These are phyloP conservation scores for Priceomyces haplophilus DNA, from an alignment of 805 yeast species.

Conservation along the genomic window DNA sequence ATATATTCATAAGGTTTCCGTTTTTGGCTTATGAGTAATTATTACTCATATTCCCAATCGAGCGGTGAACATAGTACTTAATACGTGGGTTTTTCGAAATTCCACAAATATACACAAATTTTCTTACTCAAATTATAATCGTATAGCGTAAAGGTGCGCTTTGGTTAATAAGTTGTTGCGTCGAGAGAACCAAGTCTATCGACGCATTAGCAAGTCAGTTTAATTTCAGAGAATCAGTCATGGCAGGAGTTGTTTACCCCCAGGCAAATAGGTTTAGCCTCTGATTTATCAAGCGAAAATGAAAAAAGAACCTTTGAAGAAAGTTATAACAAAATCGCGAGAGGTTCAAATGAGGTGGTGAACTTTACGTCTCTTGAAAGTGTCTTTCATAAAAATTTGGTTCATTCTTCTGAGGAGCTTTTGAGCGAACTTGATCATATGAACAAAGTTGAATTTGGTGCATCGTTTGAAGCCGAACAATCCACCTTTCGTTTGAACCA, in stretches of 20 bases:
- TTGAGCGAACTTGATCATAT: background rate
- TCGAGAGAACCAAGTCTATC: slow-evolving; percentile 1
- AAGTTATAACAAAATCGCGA: background rate
- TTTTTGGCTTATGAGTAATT: background rate
- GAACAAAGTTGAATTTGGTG: background rate
- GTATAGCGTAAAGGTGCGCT: background rate
- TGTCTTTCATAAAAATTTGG: background rate
- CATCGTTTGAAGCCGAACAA: background rate
- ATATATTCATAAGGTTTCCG: background rate
- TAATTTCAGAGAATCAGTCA: background rate
- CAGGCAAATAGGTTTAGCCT: background rate
- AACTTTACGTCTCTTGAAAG: background rate
- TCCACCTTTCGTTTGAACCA: too few relatives aligned
- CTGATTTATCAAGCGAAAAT: background rate
- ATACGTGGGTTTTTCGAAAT: too few relatives aligned
- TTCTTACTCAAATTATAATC: too few relatives aligned
- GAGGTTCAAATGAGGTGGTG: background rate
- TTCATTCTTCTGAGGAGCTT: background rate
- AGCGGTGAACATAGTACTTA: too few relatives aligned
- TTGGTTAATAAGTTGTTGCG: background rate
- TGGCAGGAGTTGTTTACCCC: background rate
- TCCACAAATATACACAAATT: too few relatives aligned
- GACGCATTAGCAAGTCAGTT: slow-evolving; percentile 2
- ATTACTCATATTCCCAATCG: slow-evolving; percentile 1
- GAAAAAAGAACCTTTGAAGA: background rate